Conservation (phyloP, 1,284 basidiomycete genomes). For the Malassezia vespertilionis region DNA sequence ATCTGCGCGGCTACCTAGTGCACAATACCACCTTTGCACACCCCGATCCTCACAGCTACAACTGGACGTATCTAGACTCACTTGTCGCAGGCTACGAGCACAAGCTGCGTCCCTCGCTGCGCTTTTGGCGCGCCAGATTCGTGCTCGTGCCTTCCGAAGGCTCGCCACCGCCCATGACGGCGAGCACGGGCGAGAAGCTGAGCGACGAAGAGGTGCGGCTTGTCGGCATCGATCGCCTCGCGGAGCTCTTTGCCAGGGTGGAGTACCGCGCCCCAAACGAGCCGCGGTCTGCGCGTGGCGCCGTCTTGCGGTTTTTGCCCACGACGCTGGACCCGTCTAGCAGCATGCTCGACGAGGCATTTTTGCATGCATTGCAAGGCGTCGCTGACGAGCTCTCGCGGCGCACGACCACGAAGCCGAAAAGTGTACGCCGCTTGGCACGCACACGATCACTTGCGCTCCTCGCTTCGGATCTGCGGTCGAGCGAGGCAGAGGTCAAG, state of each 20-base stretch:
- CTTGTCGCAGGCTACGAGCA: slow-evolving; percentile 47
- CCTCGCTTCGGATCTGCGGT: slow-evolving; percentile 35
- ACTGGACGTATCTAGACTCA: slow-evolving; percentile 49
- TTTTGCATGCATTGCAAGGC: slow-evolving; percentile 29
- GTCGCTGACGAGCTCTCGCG: slow-evolving; percentile 26
- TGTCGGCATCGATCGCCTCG: slow-evolving; percentile 78
- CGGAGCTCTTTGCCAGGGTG: slow-evolving; percentile 60
- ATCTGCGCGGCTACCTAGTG: slow-evolving; percentile 74
- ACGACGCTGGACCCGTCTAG: slow-evolving; percentile 43
- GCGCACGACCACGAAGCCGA: slow-evolving; percentile 11
- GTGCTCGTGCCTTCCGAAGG: slow-evolving; percentile 76
- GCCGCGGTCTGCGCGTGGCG: slow-evolving; percentile 12
- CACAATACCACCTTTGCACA: slow-evolving; percentile 64
- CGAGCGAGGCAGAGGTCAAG: slow-evolving; percentile 23
- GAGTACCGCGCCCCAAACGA: slow-evolving; percentile 22
- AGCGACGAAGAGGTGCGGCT: slow-evolving; percentile 78
- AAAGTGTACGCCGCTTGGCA: slow-evolving; percentile 13
- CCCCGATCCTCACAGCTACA: slow-evolving; percentile 57
- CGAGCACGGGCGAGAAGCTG: slow-evolving; percentile 36
- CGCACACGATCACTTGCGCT: slow-evolving; percentile 18
- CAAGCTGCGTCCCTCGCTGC: slow-evolving; percentile 36
- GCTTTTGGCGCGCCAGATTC: slow-evolving; percentile 89
- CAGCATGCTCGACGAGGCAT: slow-evolving; percentile 37
- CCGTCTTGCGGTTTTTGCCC: slow-evolving; percentile 34
- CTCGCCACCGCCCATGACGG: slow-evolving; percentile 53